Evolutionary conservation across 306 rosid species (phyloP), one percentile per base, ranked within the genome.

Genomic region (Malus asiatica): DNA sequence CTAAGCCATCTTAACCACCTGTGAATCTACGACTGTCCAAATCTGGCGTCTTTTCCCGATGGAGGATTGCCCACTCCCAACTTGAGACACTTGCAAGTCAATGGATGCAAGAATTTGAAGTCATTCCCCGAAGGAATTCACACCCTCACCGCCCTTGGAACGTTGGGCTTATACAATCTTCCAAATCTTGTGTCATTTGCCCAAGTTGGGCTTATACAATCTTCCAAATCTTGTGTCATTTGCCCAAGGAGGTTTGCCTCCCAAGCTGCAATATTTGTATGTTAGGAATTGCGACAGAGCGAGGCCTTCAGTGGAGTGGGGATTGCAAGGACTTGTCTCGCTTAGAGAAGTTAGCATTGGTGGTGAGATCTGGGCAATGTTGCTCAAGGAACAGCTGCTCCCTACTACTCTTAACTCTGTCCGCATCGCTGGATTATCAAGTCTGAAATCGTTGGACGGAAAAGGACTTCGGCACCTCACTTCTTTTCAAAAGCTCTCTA

Each of bases 61-160:
- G 83, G 80, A 40, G 84, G 84, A 69, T 60, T 82, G 42, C 77
- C 78, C 30, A 77, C 86, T 3, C 80, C 70, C 42, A 85, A 76
- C 27, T 22, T 55, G 25, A 19, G 4, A 18, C 9, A 55, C 10
- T 55, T 7, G 3, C 3, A 7, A 6, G 9, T 55, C 60, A 1
- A 4, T 0, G 9, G 4, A 55, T 55, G 61, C 61, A 3, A 55
- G 12, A 55, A 55, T 4, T 20, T 55, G 11, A 55, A 55, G 27
- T 55, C 23, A 55, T 55, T 55, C 7, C 61, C 25, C 2, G 42
- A 38, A 38, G 0, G 42, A 38, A 38, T 38, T 38, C 2, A 0
- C 42, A 38, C 42, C 42, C 61, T 20, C 23, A 8, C 4, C 3
- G 61, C 61, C 61, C 61, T 55, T 55, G 4, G 3, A 19, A 5